phyloP scores from a whole-genome alignment of 2,329 filamentous ascomycete species.

The Atkinsonella texensis region DNA sequence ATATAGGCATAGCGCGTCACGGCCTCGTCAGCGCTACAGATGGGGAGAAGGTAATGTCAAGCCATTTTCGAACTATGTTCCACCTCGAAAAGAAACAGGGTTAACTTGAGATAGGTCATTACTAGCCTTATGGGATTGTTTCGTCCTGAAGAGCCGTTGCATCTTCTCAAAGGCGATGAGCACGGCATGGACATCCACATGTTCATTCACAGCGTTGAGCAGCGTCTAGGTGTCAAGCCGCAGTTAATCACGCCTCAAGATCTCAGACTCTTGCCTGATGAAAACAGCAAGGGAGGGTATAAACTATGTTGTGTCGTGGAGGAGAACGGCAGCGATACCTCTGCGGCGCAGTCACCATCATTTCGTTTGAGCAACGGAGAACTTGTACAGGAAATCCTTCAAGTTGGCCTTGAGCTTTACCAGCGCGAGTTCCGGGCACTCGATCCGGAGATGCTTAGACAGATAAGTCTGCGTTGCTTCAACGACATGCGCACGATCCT shows the following conservation, averaged over 20 bases:
- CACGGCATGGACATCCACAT: slow-evolving; percentile 27
- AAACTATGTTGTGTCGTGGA: slow-evolving; percentile 19
- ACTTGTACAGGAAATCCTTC: slow-evolving; percentile 21
- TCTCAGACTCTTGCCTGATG: slow-evolving; percentile 20
- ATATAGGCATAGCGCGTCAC: slow-evolving; percentile 5
- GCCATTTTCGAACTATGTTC: not conserved
- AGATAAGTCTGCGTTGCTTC: slow-evolving; percentile 25
- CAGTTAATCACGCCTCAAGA: slow-evolving; percentile 22
- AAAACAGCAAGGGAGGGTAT: slow-evolving; percentile 11
- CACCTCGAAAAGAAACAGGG: not conserved
- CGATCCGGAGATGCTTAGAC: slow-evolving; percentile 18
- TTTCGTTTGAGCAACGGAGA: slow-evolving; percentile 14
- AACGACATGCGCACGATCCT: slow-evolving; percentile 29
- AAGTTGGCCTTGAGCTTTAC: slow-evolving; percentile 27
- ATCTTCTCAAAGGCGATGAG: slow-evolving; percentile 27
- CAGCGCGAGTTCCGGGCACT: slow-evolving; percentile 24
- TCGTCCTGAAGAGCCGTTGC: slow-evolving; percentile 16
- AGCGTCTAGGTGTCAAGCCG: slow-evolving; percentile 17
- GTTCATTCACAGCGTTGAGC: slow-evolving; percentile 19
- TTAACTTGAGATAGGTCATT: slow-evolving; percentile 16
- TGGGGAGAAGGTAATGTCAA: slow-evolving; percentile 2
- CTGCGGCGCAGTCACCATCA: not conserved
- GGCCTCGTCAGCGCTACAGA: slow-evolving; percentile 15
- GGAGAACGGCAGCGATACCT: not conserved
- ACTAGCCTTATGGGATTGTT: slow-evolving; percentile 20